Base-by-base conservation (phyloP, 495 filamentous ascomycete species). In the Podospora bellae-mahoneyi region DNA sequence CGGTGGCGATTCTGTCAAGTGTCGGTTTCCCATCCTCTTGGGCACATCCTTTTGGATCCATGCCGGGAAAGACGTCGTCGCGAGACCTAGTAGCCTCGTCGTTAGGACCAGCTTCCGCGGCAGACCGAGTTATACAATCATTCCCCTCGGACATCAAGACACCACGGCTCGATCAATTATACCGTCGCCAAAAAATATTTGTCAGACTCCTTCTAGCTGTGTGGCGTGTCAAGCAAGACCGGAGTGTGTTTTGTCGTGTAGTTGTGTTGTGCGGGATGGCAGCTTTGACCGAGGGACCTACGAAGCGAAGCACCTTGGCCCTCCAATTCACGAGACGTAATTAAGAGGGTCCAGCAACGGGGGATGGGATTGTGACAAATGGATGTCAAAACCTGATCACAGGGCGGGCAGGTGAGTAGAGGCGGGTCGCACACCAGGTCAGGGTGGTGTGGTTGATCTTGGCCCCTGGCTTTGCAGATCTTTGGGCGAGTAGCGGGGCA, bases 41-140 rank as follows among this genome's bases (percentile, higher is more conserved):
- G 30, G 55, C 16, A 10, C 20, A 2, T 62, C n/a, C 15, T 62
- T 16, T 55, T 10, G 34, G 20, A 20, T 67, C 44, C 65, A 67
- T 67, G 65, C 59, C 57, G 2, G 58, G 18, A n/a, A 34, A 60
- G 10, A 3, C 63, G 10, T 63, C 7, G 39, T 20, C 30, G n/a
- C 10, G n/a, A 63, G 61, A 63, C 61, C 32, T 63, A 63, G 61
- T 32, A 63, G 61, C 34, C 61, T 63, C 61, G 61, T 23, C 30
- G 32, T 32, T 7, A 44, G 30, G 61, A 28, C 61, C 15, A 15
- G 48, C 32, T 3, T 48, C 34, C 30, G n/a, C 32, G 34, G 18
- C 61, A 10, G 61, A 15, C 23, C 6, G 27, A 26, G 28, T 39
- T 26, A 63, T 28, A 5, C 28, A 39, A 15, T 28, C 61, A 63